Conservation (phyloP, 1,284 basidiomycete genomes). For the Vanrija sp. region DNA sequence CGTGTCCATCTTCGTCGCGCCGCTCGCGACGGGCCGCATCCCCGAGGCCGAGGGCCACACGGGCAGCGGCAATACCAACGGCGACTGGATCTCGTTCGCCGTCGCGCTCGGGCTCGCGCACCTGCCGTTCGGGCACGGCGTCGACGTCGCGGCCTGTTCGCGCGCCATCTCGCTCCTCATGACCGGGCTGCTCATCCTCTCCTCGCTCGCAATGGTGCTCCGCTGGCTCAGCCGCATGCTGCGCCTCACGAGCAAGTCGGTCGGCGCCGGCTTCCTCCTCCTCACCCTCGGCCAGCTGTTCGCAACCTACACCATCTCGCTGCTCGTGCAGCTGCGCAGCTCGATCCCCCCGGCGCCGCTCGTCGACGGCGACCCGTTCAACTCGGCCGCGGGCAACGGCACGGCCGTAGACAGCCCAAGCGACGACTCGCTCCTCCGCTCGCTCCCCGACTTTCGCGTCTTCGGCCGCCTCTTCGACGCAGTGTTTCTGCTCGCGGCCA, state of each 20-base stretch:
- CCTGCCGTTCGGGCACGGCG: slow-evolving; percentile 35
- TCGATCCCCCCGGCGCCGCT: slow-evolving; percentile 36
- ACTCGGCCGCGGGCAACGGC: background rate
- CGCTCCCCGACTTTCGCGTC: slow-evolving; percentile 47
- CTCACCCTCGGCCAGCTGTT: slow-evolving; percentile 47
- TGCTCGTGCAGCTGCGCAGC: slow-evolving; percentile 47
- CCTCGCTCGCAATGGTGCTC: slow-evolving; percentile 45
- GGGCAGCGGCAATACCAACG: slow-evolving; percentile 42
- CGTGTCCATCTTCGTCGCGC: slow-evolving; percentile 39
- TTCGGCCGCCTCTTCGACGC: slow-evolving; percentile 49
- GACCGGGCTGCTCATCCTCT: slow-evolving; percentile 44
- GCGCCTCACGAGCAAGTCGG: slow-evolving; percentile 43
- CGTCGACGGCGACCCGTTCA: slow-evolving; percentile 13
- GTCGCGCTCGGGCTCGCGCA: slow-evolving; percentile 42
- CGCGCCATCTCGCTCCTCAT: slow-evolving; percentile 46
- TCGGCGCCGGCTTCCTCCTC: slow-evolving; percentile 48
- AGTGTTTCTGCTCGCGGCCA: slow-evolving; percentile 43
- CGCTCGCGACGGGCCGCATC: slow-evolving; percentile 24
- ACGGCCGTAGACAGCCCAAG: background rate
- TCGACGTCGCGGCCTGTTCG: slow-evolving; percentile 43
- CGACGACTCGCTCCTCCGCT: slow-evolving; percentile 36
- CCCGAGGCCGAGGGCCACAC: slow-evolving; percentile 8
- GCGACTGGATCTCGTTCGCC: slow-evolving; percentile 50
- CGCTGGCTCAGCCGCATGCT: slow-evolving; percentile 44
- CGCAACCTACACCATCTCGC: slow-evolving; percentile 46